These are phyloP conservation scores for Carallia pectinifolia DNA, from an alignment of 345 rosid species.

Conservation along the genomic window DNA sequence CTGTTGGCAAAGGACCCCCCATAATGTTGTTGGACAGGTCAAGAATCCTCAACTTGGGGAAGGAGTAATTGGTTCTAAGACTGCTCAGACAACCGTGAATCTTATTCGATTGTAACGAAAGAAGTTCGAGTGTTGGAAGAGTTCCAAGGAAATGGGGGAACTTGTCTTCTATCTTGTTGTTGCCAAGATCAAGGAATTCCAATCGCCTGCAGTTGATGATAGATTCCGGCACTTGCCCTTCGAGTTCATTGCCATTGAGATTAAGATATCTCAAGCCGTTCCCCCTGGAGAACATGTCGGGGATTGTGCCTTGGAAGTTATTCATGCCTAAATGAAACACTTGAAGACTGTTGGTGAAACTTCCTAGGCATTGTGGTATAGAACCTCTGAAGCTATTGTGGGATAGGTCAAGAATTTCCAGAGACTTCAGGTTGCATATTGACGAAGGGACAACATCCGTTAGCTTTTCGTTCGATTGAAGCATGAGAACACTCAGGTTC, in stretches of 20 bases:
- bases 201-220: slow-evolving; percentile 3
- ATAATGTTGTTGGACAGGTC: too few relatives aligned
- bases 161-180: not conserved
- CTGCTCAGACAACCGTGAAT: too few relatives aligned
- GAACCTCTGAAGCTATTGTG: not conserved
- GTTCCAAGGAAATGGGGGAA: slow-evolving; percentile 16
- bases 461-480: too few relatives aligned
- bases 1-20: too few relatives aligned
- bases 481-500: too few relatives aligned
- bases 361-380: not conserved
- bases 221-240: too few relatives aligned
- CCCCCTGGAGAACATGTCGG: not conserved
- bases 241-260: too few relatives aligned
- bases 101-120: too few relatives aligned
- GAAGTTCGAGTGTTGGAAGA: not conserved
- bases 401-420: not conserved
- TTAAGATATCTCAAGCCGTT: not conserved
- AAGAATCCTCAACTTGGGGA: too few relatives aligned
- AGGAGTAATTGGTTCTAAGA: too few relatives aligned
- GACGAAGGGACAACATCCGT: not conserved
- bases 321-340: not conserved
- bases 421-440: not conserved
- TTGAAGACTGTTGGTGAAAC: not conserved
- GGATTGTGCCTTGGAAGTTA: not conserved
- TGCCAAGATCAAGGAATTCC: slow-evolving; percentile 16